Evolutionary conservation across 306 rosid species (phyloP), one percentile per base, ranked within the genome.

Genomic region (Luffa aegyptiaca): DNA sequence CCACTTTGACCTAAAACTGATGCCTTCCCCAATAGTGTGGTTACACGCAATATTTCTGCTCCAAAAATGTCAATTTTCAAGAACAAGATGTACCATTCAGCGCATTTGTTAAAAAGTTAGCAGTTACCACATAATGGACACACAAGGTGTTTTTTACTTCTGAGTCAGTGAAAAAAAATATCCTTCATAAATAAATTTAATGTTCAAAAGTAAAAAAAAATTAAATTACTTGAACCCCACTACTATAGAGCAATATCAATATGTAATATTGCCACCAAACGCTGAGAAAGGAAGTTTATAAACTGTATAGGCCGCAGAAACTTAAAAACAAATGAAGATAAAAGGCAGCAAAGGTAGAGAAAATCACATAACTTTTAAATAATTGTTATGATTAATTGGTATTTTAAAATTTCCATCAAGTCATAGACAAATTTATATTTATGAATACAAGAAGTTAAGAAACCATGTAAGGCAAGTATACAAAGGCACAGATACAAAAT

Each of bases 41-140:
- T 95, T 91, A 95, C 99, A 93, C 99, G 99, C 98, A 91, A 83
- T 87, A 95, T 93, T 95, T 95, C 99, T 95, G 99, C 98, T 95
- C 98, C 98, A 95, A 90, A 91, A 95, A 95, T 90, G 97, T 91
- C 98, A 94, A 92, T 94, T 92, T 94, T 79, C 98, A 94, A 94
- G 97, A 90, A 91, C 82, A 90, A 93, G 89, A 94, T 90, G 96
- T 92, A 94, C 97, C 98, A 85, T 96, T 94, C 91, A 95, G 98
- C 76, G 57, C 97, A 95, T 89, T 95, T 83, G 93, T 93, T 90
- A 90, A 84, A 89, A 90, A 83, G 99, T 95, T 93, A 95, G 98
- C 86, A 87, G 97, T 90, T 90, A 95, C 88, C 89, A 89, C 92
- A 95, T 85, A 91, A 91, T 89, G 85, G 91, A 89, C 81, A 89